Percentiles rank a stretch among this genome's conserved stretches.
phyloP scores from a whole-genome alignment of 148 eudicot species.

The Fallopia convolvulus region DNA sequence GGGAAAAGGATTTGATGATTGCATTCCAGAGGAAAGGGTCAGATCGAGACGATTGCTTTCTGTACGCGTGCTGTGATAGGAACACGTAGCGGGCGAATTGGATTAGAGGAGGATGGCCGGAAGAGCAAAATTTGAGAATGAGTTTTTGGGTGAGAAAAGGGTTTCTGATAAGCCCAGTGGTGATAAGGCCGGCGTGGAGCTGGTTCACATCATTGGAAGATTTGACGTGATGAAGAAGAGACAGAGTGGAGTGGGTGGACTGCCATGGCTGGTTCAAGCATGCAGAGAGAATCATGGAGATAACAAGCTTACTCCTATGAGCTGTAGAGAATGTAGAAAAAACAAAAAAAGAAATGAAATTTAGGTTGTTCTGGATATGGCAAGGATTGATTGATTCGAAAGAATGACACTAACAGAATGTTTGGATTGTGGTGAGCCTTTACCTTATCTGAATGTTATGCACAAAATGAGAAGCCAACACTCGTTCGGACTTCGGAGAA shows the following conservation, averaged over 20 bases:
- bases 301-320: background rate
- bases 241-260: slow-evolving; percentile 34
- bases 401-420: too few species aligned
- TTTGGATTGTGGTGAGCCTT: too few species aligned
- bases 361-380: too few species aligned
- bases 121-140: slow-evolving; percentile 47
- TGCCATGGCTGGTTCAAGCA: slow-evolving; percentile 52
- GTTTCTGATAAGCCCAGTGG: slow-evolving; percentile 50
- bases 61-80: slow-evolving; percentile 18
- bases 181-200: slow-evolving; percentile 58
- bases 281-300: slow-evolving; percentile 37
- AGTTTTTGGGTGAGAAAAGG: slow-evolving; percentile 48
- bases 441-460: too few species aligned
- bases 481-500: too few species aligned
- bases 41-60: background rate
- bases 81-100: slow-evolving; percentile 54
- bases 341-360: too few species aligned
- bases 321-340: slow-evolving; percentile 4
- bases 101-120: slow-evolving; percentile 28
- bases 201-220: slow-evolving; percentile 48
- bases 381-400: too few species aligned
- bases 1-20: slow-evolving; percentile 48
- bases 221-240: slow-evolving; percentile 41
- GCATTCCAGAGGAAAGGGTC: slow-evolving; percentile 70
- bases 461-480: too few species aligned